Evolutionary conservation across 345 rosid genomes (phyloP).

Genomic region (Hibiscus syriacus): DNA sequence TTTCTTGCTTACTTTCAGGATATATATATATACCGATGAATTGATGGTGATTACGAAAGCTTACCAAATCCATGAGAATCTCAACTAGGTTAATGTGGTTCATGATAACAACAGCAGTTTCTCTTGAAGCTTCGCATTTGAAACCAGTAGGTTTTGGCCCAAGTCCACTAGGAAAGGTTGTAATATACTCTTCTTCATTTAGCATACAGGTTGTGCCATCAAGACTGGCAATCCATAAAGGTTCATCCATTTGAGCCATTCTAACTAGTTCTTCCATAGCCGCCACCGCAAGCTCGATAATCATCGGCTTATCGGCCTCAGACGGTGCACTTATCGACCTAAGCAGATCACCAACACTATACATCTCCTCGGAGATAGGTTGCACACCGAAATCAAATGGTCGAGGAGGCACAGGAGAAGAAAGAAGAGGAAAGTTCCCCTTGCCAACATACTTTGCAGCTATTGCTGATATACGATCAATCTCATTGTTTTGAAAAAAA

Average conservation of each 20-base stretch:
- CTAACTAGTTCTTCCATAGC: slow-evolving; percentile 85
- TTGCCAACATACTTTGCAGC: slow-evolving; percentile 96
- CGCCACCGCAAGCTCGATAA: slow-evolving; percentile 72
- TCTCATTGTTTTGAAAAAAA: slow-evolving; percentile 23
- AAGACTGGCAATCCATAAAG: slow-evolving; percentile 57
- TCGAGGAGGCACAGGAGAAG: slow-evolving; percentile 54
- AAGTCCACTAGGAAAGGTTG: slow-evolving; percentile 43
- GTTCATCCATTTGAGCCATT: slow-evolving; percentile 73
- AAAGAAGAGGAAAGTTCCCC: slow-evolving; percentile 60
- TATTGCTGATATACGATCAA: slow-evolving; percentile 79
- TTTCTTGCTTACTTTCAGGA: too few species aligned
- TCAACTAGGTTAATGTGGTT: slow-evolving; percentile 53
- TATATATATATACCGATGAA: too few species aligned
- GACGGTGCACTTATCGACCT: slow-evolving; percentile 50
- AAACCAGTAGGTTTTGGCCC: slow-evolving; percentile 62
- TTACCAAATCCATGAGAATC: slow-evolving; percentile 78
- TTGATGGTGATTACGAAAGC: not conserved
- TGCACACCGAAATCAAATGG: slow-evolving; percentile 52
- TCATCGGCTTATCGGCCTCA: slow-evolving; percentile 56
- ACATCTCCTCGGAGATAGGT: slow-evolving; percentile 44
- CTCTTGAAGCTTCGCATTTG: slow-evolving; percentile 72
- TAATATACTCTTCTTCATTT: slow-evolving; percentile 61
- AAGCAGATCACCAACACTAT: slow-evolving; percentile 63
- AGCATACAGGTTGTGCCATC: slow-evolving; percentile 36
- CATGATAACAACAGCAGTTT: slow-evolving; percentile 62